Base-by-base conservation (phyloP, 192 early-diverging fungal genomes). In the Coemansia sp. region DNA sequence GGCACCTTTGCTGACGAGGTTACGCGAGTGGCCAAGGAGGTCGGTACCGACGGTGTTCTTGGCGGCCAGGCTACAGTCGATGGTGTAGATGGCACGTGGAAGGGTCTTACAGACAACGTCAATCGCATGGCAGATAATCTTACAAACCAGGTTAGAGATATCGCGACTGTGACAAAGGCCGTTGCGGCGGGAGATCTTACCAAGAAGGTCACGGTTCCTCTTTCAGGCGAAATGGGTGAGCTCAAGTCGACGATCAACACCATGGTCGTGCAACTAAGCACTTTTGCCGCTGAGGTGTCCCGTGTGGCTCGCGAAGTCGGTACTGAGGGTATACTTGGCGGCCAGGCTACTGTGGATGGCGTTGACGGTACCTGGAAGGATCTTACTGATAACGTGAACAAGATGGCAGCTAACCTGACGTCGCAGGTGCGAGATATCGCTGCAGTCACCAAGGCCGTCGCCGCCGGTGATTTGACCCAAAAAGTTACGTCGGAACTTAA, bases 351-450 rank as follows among this genome's bases (percentile, higher is more conserved):
- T 5, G 85, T 90, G 0, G 65, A 59, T 2, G 66, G 72, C 35
- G 85, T 89, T 14, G 88, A 73, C 17, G 88, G 88, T 28, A 87
- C 85, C 0, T 89, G 88, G 88, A 85, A 86, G 39, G 77, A 85
- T 11, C 66, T 89, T 3, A 89, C 88, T 0, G 86, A 88, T 18
- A 87, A 85, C 70, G 88, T 90, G 35, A 90, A 90, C 69, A 73
- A 68, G 20, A 88, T 90, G 88, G 88, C 88, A 3, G 66, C 79
- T 52, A 90, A 90, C 28, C 48, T 90, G 17, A 90, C 89, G 1
- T 83, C 72, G 15, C 88, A 90, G 75, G 89, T 90, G 32, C 79
- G 89, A 32, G 73, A 85, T 22, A 88, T 88, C 55, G 80, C 85
- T 1, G 32, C 38, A 0, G 86, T 87, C 2, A 85, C 76, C 12